Base-by-base conservation (phyloP, 2,329 filamentous ascomycete species). In the Botrytis paeoniae region DNA sequence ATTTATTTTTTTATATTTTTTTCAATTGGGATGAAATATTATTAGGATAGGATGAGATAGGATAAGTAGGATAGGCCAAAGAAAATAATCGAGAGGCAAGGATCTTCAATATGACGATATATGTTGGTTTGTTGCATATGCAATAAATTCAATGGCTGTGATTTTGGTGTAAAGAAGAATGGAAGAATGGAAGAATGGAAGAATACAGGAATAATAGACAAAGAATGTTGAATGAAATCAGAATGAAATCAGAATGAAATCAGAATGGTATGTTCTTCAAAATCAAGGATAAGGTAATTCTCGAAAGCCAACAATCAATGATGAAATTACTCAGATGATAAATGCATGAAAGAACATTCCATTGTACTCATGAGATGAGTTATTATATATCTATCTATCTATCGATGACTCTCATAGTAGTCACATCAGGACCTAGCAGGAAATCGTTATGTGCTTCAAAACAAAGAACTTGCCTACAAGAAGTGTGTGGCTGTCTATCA, bases 21-120 rank as follows among this genome's bases (percentile, higher is more conserved):
- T 37, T 3, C 9, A 35, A 29, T 35, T 35, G 41, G 41, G 20
- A 60, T 60, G 54, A 35, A 35, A 59, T 32, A 10, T 59, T 18
- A n/a, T n/a, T n/a, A n/a, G n/a, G 8, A 18, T 12, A 43, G 41
- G 41, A 43, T 16, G 16, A 4, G 41, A 43, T 43, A 5, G 41
- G 16, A 43, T 43, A 18, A 16, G 43, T 9, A 5, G 41, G 41
- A 32, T 59, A 66, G 63, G 29, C 22, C 39, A 51, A 25, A 35
- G 9, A 3, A 32, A 41, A 48, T 35, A 45, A 35, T 45, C 22
- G 29, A 45, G 64, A 45, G 22, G 64, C 18, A 68, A 54, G 64
- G 64, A 54, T 68, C 41, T 68, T 68, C 43, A n/a, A 45, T 41
- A 35, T 35, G 73, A 75, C 72, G 71, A 71, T 70, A 45, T 65